Evolutionary conservation across 2,329 filamentous ascomycete genomes (phyloP), one percentile per base, ranked within the genome.

Genomic region (Pestalotiopsis sp.): DNA sequence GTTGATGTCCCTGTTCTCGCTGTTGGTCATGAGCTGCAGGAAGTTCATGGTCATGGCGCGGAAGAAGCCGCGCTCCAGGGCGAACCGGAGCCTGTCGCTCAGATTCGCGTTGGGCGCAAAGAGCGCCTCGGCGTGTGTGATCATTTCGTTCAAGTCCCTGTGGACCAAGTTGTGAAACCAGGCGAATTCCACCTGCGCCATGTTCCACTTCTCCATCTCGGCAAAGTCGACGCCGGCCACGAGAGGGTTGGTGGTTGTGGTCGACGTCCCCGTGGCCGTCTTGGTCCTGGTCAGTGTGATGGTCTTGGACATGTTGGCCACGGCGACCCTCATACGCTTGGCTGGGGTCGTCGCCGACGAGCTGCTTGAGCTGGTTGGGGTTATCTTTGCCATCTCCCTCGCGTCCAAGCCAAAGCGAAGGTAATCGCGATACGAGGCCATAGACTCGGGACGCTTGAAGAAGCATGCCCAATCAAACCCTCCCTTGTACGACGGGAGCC

Each of bases 11-110:
- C 72, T 73, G 67, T 83, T 84, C 74, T 83, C 83, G 4, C 67
- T 49, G 67, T 74, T 81, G 38, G 76, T 74, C 61, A 84, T 79
- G 13, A 77, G 70, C 56, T 80, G 79, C 39, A 86, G 77, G 20
- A 77, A 78, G 38, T 80, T 79, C 71, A 86, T 83, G 25, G 86
- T 74, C 20, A 80, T 84, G 7, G 83, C 85, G 59, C 85, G 81
- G 57, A 81, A 79, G 66, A 78, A 79, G 1, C 84, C 85, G 12
- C 82, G 82, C 65, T 82, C 79, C 3, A 39, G 14, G 63, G 20
- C 9, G 23, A 20, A 68, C 17, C 77, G 77, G 12, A 66, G 66
- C 45, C 67, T 58, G 23, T 77, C 70, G 4, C 73, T 77, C 3
- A 68, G 68, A 9, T 57, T 25, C 31, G 7, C 2, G 7, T 36